Evolutionary conservation across 805 yeast genomes (phyloP).

Genomic region (Candida coquimbonensis): DNA sequence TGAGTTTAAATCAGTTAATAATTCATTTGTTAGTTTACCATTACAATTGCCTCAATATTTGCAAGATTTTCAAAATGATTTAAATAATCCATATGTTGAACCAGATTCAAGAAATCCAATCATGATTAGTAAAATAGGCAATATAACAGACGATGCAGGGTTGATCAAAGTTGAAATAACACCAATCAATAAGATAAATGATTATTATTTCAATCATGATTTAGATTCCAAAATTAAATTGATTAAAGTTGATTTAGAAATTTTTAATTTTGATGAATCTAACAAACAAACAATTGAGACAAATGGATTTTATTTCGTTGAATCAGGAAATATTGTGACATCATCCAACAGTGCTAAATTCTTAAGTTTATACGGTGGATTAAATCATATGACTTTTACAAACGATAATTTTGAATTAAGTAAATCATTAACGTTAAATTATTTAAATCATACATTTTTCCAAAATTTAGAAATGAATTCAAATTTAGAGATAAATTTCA

Average conservation of each 20-base stretch:
- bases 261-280: conserved; percentile 39
- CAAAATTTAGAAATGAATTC: conserved; percentile 7
- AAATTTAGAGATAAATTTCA: conserved; percentile 19
- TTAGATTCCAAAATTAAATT: conserved; percentile 34
- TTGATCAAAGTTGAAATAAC: conserved; percentile 15
- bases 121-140: conserved; percentile 15
- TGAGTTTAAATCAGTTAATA: conserved; percentile 23
- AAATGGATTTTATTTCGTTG: conserved; percentile 59
- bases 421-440: conserved; percentile 36
- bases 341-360: conserved; percentile 59
- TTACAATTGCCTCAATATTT: conserved; percentile 18
- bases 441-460: conserved; percentile 34
- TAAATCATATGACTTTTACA: conserved; percentile 43
- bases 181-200: conserved; percentile 14
- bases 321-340: conserved; percentile 54
- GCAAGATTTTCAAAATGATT: conserved; percentile 10
- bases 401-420: conserved; percentile 38
- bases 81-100: conserved; percentile 5
- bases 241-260: conserved; percentile 25
- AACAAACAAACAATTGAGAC: conserved; percentile 45
- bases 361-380: conserved; percentile 52
- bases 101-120: not conserved
- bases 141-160: conserved; percentile 30
- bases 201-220: conserved; percentile 23
- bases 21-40: conserved; percentile 14